Evolutionary conservation across 257 asterid species (phyloP).

Genomic region (Capsicum pubescens): DNA sequence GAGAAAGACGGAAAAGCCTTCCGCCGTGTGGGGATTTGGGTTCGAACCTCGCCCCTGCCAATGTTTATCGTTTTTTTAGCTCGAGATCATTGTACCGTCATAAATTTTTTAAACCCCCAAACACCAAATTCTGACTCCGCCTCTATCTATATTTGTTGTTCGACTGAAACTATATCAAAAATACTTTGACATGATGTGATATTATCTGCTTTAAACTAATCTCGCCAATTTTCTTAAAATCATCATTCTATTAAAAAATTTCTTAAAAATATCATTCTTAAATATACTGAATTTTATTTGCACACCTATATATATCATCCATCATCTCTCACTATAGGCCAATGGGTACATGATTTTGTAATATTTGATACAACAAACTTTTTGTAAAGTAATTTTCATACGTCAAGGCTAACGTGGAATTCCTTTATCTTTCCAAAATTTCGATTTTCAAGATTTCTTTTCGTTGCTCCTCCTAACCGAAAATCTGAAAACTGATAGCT

Average conservation of each 20-base stretch:
- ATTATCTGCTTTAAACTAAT: neutral
- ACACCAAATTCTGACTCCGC: too few species aligned
- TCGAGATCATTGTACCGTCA: too few species aligned
- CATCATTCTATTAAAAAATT: too few species aligned
- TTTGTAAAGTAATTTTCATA: constrained; percentile 12
- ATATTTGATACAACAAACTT: neutral
- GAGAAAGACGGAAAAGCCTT: too few species aligned
- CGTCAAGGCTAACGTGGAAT: constrained; percentile 20
- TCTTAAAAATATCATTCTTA: too few species aligned
- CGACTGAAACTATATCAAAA: too few species aligned
- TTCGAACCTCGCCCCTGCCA: too few species aligned
- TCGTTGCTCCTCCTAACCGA: neutral
- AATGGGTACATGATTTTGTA: neutral
- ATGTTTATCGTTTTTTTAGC: too few species aligned
- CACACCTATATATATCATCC: neutral
- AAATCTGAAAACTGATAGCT: neutral
- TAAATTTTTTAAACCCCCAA: too few species aligned
- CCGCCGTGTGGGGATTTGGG: too few species aligned
- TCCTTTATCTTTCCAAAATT: neutral
- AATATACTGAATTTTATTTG: neutral
- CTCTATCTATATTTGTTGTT: too few species aligned
- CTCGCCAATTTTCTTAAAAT: neutral
- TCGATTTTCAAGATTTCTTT: constrained; percentile 9
- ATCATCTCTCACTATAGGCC: neutral
- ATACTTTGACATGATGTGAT: too few species aligned